Evolutionary conservation across 2,329 filamentous ascomycete species (phyloP).

Genomic region (Ophiostoma fasciatum): DNA sequence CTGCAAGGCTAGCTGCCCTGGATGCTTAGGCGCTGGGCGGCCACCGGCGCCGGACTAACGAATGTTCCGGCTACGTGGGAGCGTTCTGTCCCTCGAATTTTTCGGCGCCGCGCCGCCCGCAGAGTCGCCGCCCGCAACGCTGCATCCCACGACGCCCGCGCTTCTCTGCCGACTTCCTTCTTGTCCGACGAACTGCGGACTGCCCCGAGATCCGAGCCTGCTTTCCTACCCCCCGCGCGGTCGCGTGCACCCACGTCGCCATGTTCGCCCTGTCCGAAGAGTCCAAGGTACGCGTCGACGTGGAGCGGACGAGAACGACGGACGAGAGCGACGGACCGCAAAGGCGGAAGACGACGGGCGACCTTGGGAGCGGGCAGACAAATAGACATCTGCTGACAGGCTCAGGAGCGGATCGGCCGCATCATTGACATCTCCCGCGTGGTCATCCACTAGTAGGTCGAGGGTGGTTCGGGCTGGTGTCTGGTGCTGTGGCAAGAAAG

Average conservation of each 20-base stretch:
- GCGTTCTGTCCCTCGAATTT: too few species aligned
- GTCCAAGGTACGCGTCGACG: constrained; percentile 79
- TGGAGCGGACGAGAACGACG: too few species aligned
- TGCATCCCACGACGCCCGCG: too few species aligned
- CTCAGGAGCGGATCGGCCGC: constrained; percentile 98
- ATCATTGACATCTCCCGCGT: constrained; percentile 90
- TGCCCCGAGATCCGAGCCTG: too few species aligned
- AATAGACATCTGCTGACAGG: too few species aligned
- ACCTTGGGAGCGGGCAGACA: too few species aligned
- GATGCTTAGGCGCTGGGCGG: too few species aligned
- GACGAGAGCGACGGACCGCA: neutral
- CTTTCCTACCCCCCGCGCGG: too few species aligned
- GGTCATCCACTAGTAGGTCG: constrained; percentile 81
- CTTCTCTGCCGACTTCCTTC: neutral
- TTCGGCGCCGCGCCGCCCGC: neutral
- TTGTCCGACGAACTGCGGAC: neutral
- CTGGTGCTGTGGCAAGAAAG: too few species aligned
- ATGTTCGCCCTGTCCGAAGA: constrained; percentile 76
- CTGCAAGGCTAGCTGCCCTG: too few species aligned
- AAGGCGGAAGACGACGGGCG: neutral
- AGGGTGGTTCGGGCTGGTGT: neutral
- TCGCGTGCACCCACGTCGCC: too few species aligned
- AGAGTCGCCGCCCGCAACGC: neutral
- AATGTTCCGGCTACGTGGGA: constrained; percentile 4
- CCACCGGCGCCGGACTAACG: constrained; percentile 4